Base-by-base conservation (phyloP, 805 yeast genomes). In the Monosporozyma siamensis region DNA sequence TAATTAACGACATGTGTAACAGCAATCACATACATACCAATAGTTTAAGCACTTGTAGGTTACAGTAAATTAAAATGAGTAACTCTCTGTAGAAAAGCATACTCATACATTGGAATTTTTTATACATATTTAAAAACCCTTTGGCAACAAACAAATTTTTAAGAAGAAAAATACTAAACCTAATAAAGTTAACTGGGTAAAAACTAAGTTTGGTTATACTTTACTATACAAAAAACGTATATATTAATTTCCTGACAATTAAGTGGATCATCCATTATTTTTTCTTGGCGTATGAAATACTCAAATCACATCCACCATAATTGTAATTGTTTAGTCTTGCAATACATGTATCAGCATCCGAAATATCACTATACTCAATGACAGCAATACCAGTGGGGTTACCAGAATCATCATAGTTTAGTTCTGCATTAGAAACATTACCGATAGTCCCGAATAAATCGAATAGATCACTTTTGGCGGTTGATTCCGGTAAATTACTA, bases 361-460 rank as follows among this genome's bases (percentile, higher is more conserved):
- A 84, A 24, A 69, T 71, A 43, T 71, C 68, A 46, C 74, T 80
- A 58, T 84, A 85, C 59, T 80, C 75, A 35, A 90, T 88, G 40
- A 87, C 88, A n/a, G 95, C 97, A 49, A 71, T 67, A 24, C 97
- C 97, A 1, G 81, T 70, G 14, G 95, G 78, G 55, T 79, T 73
- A 30, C 90, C 90, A 29, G 65, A 64, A 4, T 69, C 58, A 49
- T 72, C 73, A 53, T 62, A 74, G 59, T 79, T 85, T 47, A 90
- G 70, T 60, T 86, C 95, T 17, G 96, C 95, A 34, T 72, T 72
- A 32, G 64, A 68, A 14, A 90, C 86, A 39, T 74, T 67, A 18
- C 95, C 95, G 42, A 88, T 76, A 29, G 90, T 81, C 59, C 82
- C 90, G 59, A 89, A 89, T 45, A 90, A 71, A 51, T 89, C 96